A percentile compares a stretch with the other conserved stretches of the same genome.
Conservation (phyloP, 257 asterid species). For the Eucommia ulmoides region DNA sequence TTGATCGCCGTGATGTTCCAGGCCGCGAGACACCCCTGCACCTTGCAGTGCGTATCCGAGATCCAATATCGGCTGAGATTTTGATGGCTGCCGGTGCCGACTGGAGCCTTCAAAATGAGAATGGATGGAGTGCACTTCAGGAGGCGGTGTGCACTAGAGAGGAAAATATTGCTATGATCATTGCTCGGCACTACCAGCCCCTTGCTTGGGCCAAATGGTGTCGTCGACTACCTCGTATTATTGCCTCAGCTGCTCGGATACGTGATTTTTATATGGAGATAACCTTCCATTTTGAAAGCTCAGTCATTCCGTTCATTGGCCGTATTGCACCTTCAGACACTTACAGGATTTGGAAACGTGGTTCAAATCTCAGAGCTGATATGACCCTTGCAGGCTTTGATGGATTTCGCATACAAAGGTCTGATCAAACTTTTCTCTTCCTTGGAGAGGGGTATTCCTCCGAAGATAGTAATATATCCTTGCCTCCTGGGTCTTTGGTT, state of each 20-base stretch:
- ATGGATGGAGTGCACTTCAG: conserved; percentile 99
- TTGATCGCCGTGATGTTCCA: conserved; percentile 93
- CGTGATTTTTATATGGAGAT: conserved; percentile 99
- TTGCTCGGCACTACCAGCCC: conserved; percentile 93
- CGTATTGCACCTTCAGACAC: conserved; percentile 99
- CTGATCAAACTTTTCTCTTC: conserved; percentile 92
- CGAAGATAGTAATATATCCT: conserved; percentile 47
- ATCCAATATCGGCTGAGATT: conserved; percentile 74
- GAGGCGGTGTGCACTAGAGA: conserved; percentile 99
- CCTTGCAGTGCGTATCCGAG: conserved; percentile 77
- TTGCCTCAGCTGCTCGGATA: conserved; percentile 75
- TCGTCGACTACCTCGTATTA: conserved; percentile 95
- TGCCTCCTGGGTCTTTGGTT: conserved; percentile 90
- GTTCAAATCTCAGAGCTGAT: conserved; percentile 97
- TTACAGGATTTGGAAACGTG: conserved; percentile 92
- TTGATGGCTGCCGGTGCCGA: conserved; percentile 99
- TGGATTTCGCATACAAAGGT: conserved; percentile 93
- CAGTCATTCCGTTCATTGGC: conserved; percentile 93
- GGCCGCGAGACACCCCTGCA: conserved; percentile 97
- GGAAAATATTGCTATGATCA: conserved; percentile 90
- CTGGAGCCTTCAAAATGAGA: conserved; percentile 98
- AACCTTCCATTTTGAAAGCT: conserved; percentile 93
- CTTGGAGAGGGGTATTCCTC: conserved; percentile 86
- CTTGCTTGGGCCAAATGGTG: conserved; percentile 99
- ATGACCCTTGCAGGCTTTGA: conserved; percentile 99